Base-by-base conservation (phyloP, 768 basidiomycete species). In the Arthromyces matolae region DNA sequence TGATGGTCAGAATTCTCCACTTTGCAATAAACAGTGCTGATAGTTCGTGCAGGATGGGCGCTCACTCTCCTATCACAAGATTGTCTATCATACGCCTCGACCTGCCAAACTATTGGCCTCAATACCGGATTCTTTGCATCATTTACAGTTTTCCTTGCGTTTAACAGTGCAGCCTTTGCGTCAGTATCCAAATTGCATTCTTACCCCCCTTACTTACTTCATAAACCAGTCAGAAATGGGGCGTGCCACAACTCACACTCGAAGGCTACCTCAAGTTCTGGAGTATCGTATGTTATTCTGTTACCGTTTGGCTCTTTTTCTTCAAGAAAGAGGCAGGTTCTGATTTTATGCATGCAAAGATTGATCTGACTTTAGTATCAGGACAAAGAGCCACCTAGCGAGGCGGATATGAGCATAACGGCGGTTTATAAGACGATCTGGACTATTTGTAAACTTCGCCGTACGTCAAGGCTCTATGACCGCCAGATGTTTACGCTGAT, bases 81-180 rank as follows among this genome's bases (percentile, higher is more conserved):
- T 54, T 94, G 93, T 61, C 69, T 98, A 29, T 92, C 94, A 14
- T 99, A 94, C 60, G 96, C 96, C 3, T 96, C 93, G 14, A 98
- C 94, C 6, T 97, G 95, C 49, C 96, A 99, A 66, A 98, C 96
- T 1, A 91, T 98, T 51, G 96, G 96, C 10, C 75, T 99, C 20
- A 97, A 95, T 58, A 89, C 90, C 1, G 96, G 96, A 5, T 97
- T 86, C 66, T 94, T 98, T 60, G 79, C 93, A 24, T 93, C 92
- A 2, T 98, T 96, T 63, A 99, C 96, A 7, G 93, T 98, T 5
- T 98, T 98, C 63, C 78, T 99, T 33, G 96, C 96, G 0, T 83
- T 99, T 63, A 99, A 97, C 63, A 93, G 91, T 54, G 86, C 92
- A 58, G 84, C 87, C 20, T 99, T 99, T 61, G 80, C 83, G 88